Base-by-base conservation (phyloP, 441 rosid species). In the Populus tomentosa region DNA sequence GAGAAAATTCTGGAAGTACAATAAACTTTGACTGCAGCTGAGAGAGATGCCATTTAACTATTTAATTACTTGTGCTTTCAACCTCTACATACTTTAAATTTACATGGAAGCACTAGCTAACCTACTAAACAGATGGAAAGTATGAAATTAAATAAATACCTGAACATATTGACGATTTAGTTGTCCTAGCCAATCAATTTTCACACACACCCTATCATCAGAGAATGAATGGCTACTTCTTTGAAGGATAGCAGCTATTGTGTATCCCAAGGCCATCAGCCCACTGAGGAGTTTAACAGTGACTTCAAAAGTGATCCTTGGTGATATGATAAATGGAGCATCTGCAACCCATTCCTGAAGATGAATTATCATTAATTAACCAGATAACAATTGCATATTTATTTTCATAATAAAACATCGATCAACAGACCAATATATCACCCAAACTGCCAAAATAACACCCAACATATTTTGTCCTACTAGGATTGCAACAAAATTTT, bases 221-320 rank as follows among this genome's bases (percentile, higher is more conserved):
- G 88, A 86, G 84, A 94, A 92, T 30, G 89, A 91, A 82, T 94
- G 99, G 86, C 99, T 96, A 73, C 85, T 91, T 82, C 99, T 87
- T 88, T 94, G 91, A 78, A 96, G 98, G 78, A 96, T 96, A 77
- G 96, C 79, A 75, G 98, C 96, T 81, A 96, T 94, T 62, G 98
- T 96, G n/a, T n/a, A n/a, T n/a, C n/a, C n/a, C n/a, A n/a, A n/a
- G n/a, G n/a, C n/a, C n/a, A n/a, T n/a, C n/a, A 96, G 88, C 77
- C 99, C 98, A 80, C 99, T 98, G 78, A 95, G 99, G 76, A 95
- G 95, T 73, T 98, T 97, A 75, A 95, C 99, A 62, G 94, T 90
- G 72, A 94, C 99, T 91, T 92, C 98, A 86, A 96, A 96, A 16
- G 96, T 92, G 82, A 96, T 96, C 86, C 99, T 89, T 70, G 99